Base-by-base conservation (phyloP, 1,284 basidiomycete genomes). In the Boletus mariae region DNA sequence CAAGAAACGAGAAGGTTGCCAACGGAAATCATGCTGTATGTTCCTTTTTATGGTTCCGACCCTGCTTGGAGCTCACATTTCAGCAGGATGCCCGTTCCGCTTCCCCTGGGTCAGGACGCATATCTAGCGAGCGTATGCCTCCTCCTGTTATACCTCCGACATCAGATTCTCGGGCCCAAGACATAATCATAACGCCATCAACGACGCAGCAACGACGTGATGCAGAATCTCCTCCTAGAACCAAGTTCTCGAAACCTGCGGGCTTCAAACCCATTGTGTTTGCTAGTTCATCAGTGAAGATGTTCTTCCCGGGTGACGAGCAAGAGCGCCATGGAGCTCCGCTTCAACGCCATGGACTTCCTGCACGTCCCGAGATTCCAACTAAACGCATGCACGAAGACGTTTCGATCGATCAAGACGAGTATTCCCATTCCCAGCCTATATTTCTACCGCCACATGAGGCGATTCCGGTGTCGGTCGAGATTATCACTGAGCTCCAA, bases 281-380 rank as follows among this genome's bases (percentile, higher is more conserved):
- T 43, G 49, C 77, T 9, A 86, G 76, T 59, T 84, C 80, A 13
- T 76, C 84, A 2, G 71, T 90, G 42, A 85, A 83, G 64, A 78
- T 75, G 58, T 89, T 90, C 66, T 90, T 90, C 63, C 87, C 87
- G 43, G 79, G 77, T 47, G 87, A 90, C 28, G 87, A 69, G 53
- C 66, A 75, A n/a, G 72, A 74, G 25, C 55, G 60, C 25, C 65
- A 58, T 31, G 55, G 51, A 28, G 10, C 32, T 26, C 11, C 50
- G 13, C 15, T 41, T 15, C 44, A 54, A 49, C 52, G 35, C 25
- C 47, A 62, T 7, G 61, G 52, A 12, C 48, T 55, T 49, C 56
- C 63, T 35, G 17, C 34, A 28, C 65, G 64, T 26, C 56, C 65
- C 12, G 66, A 67, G 49, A 49, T 61, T 32, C 65, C 60, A 47